Evolutionary conservation across 1,139 yeast species (phyloP).

Genomic region (Suzukiozyma palmioleophila): DNA sequence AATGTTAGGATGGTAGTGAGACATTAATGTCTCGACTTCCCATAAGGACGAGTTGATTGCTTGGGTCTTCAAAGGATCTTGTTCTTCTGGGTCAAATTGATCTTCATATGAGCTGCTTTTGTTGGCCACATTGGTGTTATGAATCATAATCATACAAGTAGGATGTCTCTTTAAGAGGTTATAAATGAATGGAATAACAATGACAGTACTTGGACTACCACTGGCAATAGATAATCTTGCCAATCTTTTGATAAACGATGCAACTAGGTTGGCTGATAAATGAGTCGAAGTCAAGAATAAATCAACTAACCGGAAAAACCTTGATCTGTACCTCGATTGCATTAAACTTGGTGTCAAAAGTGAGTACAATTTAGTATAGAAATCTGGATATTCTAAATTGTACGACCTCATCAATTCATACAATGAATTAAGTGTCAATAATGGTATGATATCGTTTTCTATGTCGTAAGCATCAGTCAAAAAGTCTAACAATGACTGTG

Average conservation of each 20-base stretch:
- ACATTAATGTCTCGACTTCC: conserved; percentile 79
- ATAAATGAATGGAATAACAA: conserved; percentile 85
- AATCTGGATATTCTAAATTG: conserved; percentile 90
- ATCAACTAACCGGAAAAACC: conserved; percentile 86
- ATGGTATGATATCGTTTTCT: conserved; percentile 62
- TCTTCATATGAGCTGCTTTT: conserved; percentile 43
- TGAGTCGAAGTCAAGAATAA: conserved; percentile 85
- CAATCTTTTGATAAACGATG: conserved; percentile 82
- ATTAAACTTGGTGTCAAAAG: conserved; percentile 70
- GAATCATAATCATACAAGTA: conserved; percentile 86
- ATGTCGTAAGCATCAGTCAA: conserved; percentile 76
- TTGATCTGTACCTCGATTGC: conserved; percentile 76
- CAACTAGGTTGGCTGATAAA: conserved; percentile 75
- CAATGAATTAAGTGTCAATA: conserved; percentile 81
- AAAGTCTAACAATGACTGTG: conserved; percentile 87
- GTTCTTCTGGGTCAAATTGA: conserved; percentile 60
- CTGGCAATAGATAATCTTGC: conserved; percentile 74
- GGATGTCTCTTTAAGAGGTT: conserved; percentile 89
- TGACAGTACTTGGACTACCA: conserved; percentile 86
- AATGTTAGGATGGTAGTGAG: conserved; percentile 95
- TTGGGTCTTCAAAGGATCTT: conserved; percentile 70
- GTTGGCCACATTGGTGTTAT: conserved; percentile 31
- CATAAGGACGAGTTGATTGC: conserved; percentile 87
- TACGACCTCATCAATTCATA: conserved; percentile 78
- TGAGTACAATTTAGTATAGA: conserved; percentile 76